Percentiles rank a stretch among this genome's conserved stretches.
phyloP scores from a whole-genome alignment of 2,329 filamentous ascomycete genomes.

The Colletotrichum shisoi region DNA sequence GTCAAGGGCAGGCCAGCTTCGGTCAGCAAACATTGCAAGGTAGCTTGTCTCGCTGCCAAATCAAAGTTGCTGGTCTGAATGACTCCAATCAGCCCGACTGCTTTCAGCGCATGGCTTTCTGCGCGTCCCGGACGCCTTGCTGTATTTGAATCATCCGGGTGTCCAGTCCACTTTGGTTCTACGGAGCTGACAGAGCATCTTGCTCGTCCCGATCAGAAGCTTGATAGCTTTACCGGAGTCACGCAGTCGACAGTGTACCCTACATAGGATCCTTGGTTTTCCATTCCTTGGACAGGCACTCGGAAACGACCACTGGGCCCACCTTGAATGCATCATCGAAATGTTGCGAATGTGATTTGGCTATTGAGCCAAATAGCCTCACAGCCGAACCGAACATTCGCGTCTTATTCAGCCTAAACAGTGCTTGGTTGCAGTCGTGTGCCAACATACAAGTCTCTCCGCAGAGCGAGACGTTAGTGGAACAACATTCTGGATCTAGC shows the following conservation, averaged over 20 bases:
- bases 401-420: slow-evolving; percentile 21
- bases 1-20: background rate
- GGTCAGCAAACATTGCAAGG: no score
- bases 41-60: background rate
- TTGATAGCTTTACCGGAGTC: background rate
- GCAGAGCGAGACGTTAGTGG: background rate
- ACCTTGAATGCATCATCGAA: background rate
- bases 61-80: background rate
- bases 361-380: slow-evolving; percentile 16
- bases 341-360: background rate
- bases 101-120: background rate
- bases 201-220: background rate
- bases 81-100: no score
- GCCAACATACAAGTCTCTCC: background rate
- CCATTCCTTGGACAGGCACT: background rate
- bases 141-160: background rate
- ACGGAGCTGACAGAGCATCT: background rate
- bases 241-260: background rate
- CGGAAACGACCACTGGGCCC: background rate
- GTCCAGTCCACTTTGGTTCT: background rate
- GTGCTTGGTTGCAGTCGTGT: background rate
- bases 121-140: background rate
- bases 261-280: background rate
- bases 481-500: background rate
- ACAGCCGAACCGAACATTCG: background rate